These are phyloP conservation scores for Eimeria maxima DNA, from an alignment of 169 alveolate species.

Conservation along the genomic window DNA sequence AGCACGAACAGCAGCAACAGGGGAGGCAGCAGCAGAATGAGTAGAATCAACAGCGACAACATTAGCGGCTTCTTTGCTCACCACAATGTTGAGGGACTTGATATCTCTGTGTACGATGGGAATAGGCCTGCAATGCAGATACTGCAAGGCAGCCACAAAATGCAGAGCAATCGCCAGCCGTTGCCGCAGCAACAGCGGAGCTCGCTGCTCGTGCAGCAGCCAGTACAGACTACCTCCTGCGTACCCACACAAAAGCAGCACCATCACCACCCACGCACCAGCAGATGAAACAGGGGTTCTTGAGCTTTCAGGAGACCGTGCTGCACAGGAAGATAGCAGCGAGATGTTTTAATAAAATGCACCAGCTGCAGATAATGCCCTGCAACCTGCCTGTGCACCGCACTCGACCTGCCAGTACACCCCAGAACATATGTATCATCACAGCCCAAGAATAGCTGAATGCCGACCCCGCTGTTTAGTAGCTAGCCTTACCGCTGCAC, in stretches of 20 bases:
- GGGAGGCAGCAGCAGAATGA: too few relatives aligned
- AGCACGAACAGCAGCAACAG: background rate
- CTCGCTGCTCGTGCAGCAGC: constrained; percentile 67
- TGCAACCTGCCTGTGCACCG: background rate
- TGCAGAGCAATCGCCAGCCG: constrained; percentile 37
- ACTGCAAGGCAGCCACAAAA: constrained; percentile 18
- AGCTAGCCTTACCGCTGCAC: constrained; percentile 32
- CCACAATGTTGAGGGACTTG: constrained; percentile 59
- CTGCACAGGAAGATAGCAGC: too few relatives aligned
- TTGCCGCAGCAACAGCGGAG: background rate
- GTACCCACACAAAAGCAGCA: background rate
- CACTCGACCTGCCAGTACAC: background rate
- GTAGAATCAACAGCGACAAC: background rate
- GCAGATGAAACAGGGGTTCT: background rate
- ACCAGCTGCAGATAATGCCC: background rate
- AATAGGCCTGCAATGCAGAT: constrained; percentile 14
- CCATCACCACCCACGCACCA: background rate
- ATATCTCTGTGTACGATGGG: constrained; percentile 71
- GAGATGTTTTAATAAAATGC: background rate
- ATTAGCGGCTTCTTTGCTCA: background rate
- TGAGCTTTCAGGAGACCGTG: background rate
- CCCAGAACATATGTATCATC: background rate
- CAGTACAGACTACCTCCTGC: constrained; percentile 48
- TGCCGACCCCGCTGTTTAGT: background rate
- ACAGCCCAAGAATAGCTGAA: background rate